Base-by-base conservation (phyloP, 2,329 filamentous ascomycete species). In the Xylariaceae sp. region DNA sequence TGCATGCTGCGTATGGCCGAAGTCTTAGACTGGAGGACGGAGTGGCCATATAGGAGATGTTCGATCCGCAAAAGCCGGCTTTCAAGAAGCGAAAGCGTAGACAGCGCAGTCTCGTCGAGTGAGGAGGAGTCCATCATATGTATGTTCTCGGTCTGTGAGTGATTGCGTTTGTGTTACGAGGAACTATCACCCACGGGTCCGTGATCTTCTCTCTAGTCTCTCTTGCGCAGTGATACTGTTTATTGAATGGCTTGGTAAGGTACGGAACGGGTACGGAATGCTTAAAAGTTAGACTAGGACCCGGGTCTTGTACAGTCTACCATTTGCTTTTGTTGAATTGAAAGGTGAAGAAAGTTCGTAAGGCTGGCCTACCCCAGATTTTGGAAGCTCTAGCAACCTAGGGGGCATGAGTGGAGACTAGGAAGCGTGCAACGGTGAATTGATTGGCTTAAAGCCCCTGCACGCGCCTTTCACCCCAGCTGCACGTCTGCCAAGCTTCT, bases 41-140 rank as follows among this genome's bases (percentile, higher is more conserved):
- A 71, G 24, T 71, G 67, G 21, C 83, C 83, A 62, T 81, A 78
- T 37, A 86, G 74, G 2, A 85, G 68, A 60, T 85, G 81, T 62
- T 86, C 83, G 53, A 86, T 73, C 39, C 83, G 81, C 13, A 78
- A 70, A 9, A 86, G 76, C n/a, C 83, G 82, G 44, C 78, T 74
- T 64, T 85, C 82, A 29, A 86, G 76, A 21, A 85, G 73, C 35
- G 74, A 76, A 55, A 86, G 76, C 1, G 83, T 85, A 27, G 77
- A 74, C 7, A 83, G 71, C 1, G 81, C 78, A 3, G 80, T 82
- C 48, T 78, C 73, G 64, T 84, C 80, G 20, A 82, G 69, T 6
- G 72, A 69, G 56, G 72, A 69, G 56, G 63, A 60, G 46, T 63
- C 62, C 62, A 68, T 66, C 49, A 44, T 55, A 50, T 30, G 8